Percentiles rank a stretch among this genome's conserved stretches.
Evolutionary conservation across 805 yeast genomes (phyloP).

Genomic region (Starmerella etchellsii): DNA sequence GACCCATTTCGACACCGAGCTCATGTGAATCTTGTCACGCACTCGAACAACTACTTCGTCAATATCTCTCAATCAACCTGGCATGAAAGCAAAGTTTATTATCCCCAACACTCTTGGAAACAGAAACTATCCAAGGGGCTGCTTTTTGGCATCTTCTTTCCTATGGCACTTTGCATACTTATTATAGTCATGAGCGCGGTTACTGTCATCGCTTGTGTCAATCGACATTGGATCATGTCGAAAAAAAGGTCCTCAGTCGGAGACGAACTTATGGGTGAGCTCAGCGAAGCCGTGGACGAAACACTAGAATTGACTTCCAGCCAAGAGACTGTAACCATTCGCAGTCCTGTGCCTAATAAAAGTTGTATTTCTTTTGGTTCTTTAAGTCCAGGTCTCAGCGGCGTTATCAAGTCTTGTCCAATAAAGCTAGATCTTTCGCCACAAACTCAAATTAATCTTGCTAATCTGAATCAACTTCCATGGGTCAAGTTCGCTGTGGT

Average conservation of each 20-base stretch:
- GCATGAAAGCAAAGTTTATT: constrained; percentile 1
- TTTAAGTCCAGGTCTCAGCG: constrained; percentile 10
- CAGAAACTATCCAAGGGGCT: too few relatives aligned
- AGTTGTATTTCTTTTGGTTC: too few relatives aligned
- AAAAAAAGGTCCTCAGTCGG: neutral
- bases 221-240: too few relatives aligned
- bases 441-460: constrained; percentile 5
- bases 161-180: too few relatives aligned
- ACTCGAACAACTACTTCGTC: constrained; percentile 12
- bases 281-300: constrained; percentile 8
- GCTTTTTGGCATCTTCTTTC: too few relatives aligned
- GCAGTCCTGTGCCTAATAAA: too few relatives aligned
- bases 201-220: too few relatives aligned
- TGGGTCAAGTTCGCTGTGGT: constrained; percentile 73
- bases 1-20: constrained; percentile 60
- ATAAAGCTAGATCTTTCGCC: neutral
- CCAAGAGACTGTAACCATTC: too few relatives aligned
- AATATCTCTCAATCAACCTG: constrained; percentile 19
- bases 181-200: too few relatives aligned
- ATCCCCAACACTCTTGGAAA: too few relatives aligned
- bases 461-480: constrained; percentile 45
- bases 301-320: neutral
- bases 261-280: neutral
- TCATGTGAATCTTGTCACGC: constrained; percentile 31
- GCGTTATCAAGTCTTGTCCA: constrained; percentile 7